A percentile compares a stretch with the other conserved stretches of the same genome.
phyloP scores from a whole-genome alignment of 129 eudicot genomes.

The Ambrosia artemisiifolia region DNA sequence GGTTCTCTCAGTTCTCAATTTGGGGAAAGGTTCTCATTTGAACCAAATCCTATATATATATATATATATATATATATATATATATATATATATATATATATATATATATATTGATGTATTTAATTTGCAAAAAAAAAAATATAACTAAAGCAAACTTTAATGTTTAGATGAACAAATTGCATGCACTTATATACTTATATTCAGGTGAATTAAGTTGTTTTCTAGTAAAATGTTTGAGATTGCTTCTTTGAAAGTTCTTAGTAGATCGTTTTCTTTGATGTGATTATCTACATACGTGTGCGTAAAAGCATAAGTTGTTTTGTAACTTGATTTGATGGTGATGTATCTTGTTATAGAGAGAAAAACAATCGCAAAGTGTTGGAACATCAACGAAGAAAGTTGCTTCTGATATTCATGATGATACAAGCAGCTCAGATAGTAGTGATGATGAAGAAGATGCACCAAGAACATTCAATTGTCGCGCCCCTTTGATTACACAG shows the following conservation, averaged over 20 bases:
- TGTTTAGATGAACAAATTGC: background rate
- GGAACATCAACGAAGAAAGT: slow-evolving; percentile 73
- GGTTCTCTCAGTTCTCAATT: no score
- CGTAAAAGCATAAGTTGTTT: background rate
- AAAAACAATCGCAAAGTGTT: slow-evolving; percentile 44
- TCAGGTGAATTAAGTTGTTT: background rate
- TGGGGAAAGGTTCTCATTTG: no score
- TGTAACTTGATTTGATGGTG: background rate
- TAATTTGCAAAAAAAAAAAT: no score
- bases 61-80: no score
- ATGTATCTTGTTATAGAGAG: slow-evolving; percentile 38
- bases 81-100: no score
- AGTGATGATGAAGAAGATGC: slow-evolving; percentile 96
- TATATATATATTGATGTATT: no score
- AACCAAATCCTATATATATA: no score
- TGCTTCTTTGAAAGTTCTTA: no score
- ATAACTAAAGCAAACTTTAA: no score
- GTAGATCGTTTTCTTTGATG: no score
- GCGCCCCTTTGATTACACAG: slow-evolving; percentile 87
- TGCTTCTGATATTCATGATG: slow-evolving; percentile 36
- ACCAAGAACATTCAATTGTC: slow-evolving; percentile 60
- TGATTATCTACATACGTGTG: no score
- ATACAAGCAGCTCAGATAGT: slow-evolving; percentile 72
- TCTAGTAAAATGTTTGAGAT: background rate
- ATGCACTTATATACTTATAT: background rate